Evolutionary conservation across 2,329 filamentous ascomycete species (phyloP), one percentile per base, ranked within the genome.

Genomic region (Huntiella abstrusa): DNA sequence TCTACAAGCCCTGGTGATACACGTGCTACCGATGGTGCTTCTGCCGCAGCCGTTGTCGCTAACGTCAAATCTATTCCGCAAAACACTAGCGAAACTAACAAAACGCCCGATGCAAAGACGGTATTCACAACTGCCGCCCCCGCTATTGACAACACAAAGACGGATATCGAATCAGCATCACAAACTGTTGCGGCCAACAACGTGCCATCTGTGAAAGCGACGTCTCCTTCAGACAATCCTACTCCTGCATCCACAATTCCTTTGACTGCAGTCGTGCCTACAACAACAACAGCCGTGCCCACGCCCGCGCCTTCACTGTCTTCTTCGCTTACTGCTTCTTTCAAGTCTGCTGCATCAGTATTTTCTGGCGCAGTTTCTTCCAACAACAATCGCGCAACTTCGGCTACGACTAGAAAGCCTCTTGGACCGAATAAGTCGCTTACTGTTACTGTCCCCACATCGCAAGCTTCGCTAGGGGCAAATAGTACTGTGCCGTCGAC

Each of bases 341-440:
- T 39, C 35, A 45, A 33, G n/a, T 39, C 43, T 6, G 28, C 35
- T 39, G 34, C 43, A 33, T 39, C 43, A 17, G 43, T 13, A 16
- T n/a, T 33, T 33, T 45, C 51, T 16, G 39, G 49, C 28, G 44
- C 55, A 40, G 54, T 55, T 47, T 54, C 60, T 43, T 60, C 59
- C 11, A 36, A 36, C 34, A 36, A 36, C 34, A 36, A 36, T 28
- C 22, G 12, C 12, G 15, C 34, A 36, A 36, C 34, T n/a, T n/a
- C 34, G 15, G 15, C 34, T n/a, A 36, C 41, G 34, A 16, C 41
- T 10, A 7, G 28, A 22, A 35, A 43, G 12, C 41, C 22, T 10
- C 33, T 45, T 15, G 37, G 43, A 42, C 13, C 41, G 36, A 40
- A 36, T 13, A 47, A 42, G 39, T 47, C 45, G 33, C 39, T 47